Percentiles rank a stretch among this genome's conserved stretches.
Conservation (phyloP, 73 alveolate species). For the Tetrahymena borealis region DNA sequence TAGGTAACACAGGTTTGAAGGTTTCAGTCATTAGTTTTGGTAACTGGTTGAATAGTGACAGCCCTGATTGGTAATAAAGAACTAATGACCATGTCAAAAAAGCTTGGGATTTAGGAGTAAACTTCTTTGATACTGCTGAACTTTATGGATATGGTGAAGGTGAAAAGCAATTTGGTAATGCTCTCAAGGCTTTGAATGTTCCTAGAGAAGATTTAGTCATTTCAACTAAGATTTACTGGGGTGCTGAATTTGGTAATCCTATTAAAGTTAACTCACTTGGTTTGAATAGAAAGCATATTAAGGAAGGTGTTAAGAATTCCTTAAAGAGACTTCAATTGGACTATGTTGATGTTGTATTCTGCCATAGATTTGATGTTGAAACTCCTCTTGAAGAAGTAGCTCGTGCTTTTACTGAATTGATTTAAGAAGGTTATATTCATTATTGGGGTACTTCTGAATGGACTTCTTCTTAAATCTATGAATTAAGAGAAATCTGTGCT, state of each 20-base stretch:
- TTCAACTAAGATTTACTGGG: constrained; percentile 77
- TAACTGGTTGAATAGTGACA: constrained; percentile 61
- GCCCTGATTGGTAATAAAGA: constrained; percentile 12
- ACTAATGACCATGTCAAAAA: constrained; percentile 45
- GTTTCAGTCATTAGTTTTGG: constrained; percentile 82
- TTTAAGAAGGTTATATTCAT: constrained; percentile 88
- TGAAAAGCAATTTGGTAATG: constrained; percentile 57
- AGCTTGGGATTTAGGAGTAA: constrained; percentile 79
- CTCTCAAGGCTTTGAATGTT: constrained; percentile 36
- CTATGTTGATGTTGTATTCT: constrained; percentile 84
- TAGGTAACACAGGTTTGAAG: constrained; percentile 86
- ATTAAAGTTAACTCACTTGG: constrained; percentile 53
- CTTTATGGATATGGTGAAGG: constrained; percentile 56
- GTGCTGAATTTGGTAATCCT: constrained; percentile 61
- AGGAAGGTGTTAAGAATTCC: constrained; percentile 77
- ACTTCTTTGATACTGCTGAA: constrained; percentile 95
- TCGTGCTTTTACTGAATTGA: constrained; percentile 78
- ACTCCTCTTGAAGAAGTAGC: constrained; percentile 86
- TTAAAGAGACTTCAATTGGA: constrained; percentile 74
- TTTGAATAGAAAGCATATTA: constrained; percentile 74
- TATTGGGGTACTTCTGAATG: constrained; percentile 98
- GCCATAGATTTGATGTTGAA: constrained; percentile 80
- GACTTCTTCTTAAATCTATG: constrained; percentile 76
- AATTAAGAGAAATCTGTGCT: constrained; percentile 65
- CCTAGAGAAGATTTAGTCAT: constrained; percentile 67